A percentile compares a stretch with the other conserved stretches of the same genome.
These are phyloP conservation scores for Immersiporthe knoxdaviesiana DNA, from an alignment of 2,329 filamentous ascomycete genomes.

Conservation along the genomic window DNA sequence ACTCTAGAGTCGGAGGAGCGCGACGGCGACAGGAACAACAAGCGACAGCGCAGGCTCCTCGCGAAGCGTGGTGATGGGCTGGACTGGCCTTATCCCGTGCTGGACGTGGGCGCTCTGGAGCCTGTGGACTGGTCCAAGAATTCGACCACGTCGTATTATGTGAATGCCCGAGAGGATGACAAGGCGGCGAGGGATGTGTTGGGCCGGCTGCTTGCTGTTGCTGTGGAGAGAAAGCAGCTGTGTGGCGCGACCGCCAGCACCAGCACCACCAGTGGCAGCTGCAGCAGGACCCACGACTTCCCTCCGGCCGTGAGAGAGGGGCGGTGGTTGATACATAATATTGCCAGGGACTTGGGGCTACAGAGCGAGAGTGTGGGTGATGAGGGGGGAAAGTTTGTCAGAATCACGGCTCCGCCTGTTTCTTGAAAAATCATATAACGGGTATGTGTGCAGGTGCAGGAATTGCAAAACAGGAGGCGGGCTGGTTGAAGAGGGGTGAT, in stretches of 20 bases:
- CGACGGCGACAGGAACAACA: neutral
- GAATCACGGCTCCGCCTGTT: neutral
- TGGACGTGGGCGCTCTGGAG: neutral
- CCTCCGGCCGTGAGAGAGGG: neutral
- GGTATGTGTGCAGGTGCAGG: too few species aligned
- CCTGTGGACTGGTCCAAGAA: constrained; percentile 2
- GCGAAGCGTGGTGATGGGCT: neutral
- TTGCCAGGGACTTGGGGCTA: constrained; percentile 7
- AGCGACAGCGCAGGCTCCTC: neutral
- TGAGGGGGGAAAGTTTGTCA: constrained; percentile 15
- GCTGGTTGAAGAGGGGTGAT: neutral
- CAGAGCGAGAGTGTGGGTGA: constrained; percentile 10
- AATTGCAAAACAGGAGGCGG: too few species aligned
- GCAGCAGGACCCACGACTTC: constrained; percentile 4
- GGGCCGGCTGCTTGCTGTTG: constrained; percentile 3
- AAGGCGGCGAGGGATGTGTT: neutral
- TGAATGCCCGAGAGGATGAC: constrained; percentile 7
- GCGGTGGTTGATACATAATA: constrained; percentile 5
- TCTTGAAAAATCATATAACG: neutral
- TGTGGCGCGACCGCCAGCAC: neutral
- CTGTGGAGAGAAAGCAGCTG: neutral
- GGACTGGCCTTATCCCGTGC: neutral
- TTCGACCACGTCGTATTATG: constrained; percentile 6
- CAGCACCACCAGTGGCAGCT: neutral
- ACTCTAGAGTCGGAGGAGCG: too few species aligned